Conservation (phyloP, 2,329 filamentous ascomycete species). For the Penicillium sclerotiorum region DNA sequence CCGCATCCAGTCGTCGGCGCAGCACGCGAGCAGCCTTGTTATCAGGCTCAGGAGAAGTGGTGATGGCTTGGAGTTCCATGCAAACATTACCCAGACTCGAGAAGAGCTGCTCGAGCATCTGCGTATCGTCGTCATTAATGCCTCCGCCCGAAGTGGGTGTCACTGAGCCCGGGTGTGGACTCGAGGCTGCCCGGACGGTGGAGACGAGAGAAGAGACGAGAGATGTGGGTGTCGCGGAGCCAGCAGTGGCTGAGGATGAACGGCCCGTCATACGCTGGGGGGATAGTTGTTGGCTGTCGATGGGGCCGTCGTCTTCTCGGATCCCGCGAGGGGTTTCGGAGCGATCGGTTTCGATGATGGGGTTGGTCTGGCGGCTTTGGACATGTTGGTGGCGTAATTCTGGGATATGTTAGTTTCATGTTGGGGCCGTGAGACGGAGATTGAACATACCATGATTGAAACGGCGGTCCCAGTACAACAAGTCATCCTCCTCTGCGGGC, state of each 20-base stretch:
- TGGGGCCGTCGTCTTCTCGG: conserved; percentile 8
- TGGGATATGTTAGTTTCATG: conserved; percentile 14
- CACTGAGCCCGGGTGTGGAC: conserved; percentile 25
- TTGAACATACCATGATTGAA: conserved; percentile 38
- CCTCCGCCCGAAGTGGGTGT: conserved; percentile 25
- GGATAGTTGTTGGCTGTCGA: conserved; percentile 17
- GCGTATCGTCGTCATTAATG: conserved; percentile 58
- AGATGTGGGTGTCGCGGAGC: conserved; percentile 35
- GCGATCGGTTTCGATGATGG: conserved; percentile 20
- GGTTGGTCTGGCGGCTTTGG: conserved; percentile 20
- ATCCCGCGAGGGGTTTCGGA: conserved; percentile 27
- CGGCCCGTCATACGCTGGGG: conserved; percentile 22
- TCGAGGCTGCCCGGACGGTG: conserved; percentile 39
- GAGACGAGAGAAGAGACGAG: conserved; percentile 42
- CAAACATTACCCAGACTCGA: conserved; percentile 54
- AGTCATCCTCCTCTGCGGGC: conserved; percentile 42
- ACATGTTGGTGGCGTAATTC: conserved; percentile 30
- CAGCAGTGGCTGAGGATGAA: conserved; percentile 29
- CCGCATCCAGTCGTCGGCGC: conserved; percentile 72
- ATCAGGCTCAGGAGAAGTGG: conserved; percentile 56
- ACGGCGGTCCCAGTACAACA: conserved; percentile 42
- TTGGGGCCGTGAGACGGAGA: not conserved
- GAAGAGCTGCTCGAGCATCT: conserved; percentile 59
- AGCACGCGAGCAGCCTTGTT: conserved; percentile 62
- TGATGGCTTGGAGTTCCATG: conserved; percentile 50